phyloP scores from a whole-genome alignment of 2,329 filamentous ascomycete genomes.

The Sporothrix brasiliensis region DNA sequence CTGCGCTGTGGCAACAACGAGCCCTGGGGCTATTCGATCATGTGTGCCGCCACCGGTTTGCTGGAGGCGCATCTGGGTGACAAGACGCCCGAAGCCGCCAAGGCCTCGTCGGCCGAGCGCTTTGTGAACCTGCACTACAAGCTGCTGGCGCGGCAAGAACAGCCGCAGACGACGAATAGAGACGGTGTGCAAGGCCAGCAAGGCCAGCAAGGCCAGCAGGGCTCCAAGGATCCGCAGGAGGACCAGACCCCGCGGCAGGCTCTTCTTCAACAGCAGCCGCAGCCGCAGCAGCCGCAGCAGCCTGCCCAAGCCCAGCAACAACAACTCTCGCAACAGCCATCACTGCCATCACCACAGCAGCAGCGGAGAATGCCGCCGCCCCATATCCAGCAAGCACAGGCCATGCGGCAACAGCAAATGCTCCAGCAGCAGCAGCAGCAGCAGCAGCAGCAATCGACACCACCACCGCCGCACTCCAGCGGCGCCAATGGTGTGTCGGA shows the following conservation, averaged over 20 bases:
- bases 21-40: slow-evolving; percentile 66
- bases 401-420: slow-evolving; percentile 4
- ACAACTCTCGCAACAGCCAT: neutral
- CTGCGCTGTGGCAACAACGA: slow-evolving; percentile 66
- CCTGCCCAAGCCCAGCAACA: neutral
- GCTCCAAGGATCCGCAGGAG: neutral
- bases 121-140: slow-evolving; percentile 63
- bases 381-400: slow-evolving; percentile 17
- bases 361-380: slow-evolving; percentile 19
- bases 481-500: slow-evolving; percentile 23
- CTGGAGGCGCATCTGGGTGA: slow-evolving; percentile 62
- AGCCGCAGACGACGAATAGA: slow-evolving; percentile 36
- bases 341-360: neutral
- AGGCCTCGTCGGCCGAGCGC: slow-evolving; percentile 61
- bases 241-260: neutral
- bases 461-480: neutral
- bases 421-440: slow-evolving; percentile 19
- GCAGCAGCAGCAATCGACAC: slow-evolving; percentile 2
- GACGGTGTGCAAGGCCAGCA: neutral
- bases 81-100: slow-evolving; percentile 60
- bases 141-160: slow-evolving; percentile 58
- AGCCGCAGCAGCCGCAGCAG: slow-evolving; percentile 19
- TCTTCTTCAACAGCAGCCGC: slow-evolving; percentile 7
- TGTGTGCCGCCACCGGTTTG: slow-evolving; percentile 62
- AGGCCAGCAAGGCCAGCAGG: neutral